Percentiles rank a stretch among this genome's conserved stretches.
Evolutionary conservation across 164 flowering plant species (phyloP).

Genomic region (Cinnamomum micranthum): DNA sequence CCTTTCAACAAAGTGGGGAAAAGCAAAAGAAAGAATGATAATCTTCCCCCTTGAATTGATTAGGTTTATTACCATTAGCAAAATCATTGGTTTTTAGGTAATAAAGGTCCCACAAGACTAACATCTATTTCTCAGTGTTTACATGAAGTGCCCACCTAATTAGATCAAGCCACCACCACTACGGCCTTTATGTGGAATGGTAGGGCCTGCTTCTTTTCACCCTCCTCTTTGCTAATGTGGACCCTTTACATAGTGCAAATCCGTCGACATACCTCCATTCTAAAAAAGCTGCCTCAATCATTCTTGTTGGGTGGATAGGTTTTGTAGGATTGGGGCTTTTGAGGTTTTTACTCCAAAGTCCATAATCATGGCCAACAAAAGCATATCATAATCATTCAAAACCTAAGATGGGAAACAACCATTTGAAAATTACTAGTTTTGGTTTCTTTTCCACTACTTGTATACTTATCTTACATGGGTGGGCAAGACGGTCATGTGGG

Average conservation of each 20-base stretch:
- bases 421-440: constrained; percentile 13
- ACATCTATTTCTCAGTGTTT: not conserved
- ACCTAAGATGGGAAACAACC: constrained; percentile 13
- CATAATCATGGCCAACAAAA: constrained; percentile 10
- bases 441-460: too few species aligned
- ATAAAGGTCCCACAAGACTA: not conserved
- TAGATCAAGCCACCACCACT: constrained; percentile 1
- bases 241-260: not conserved
- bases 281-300: constrained; percentile 9
- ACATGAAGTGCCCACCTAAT: not conserved
- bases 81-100: not conserved
- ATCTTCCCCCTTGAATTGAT: not conserved
- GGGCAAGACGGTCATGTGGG: not conserved
- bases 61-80: not conserved
- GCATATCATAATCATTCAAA: constrained; percentile 19
- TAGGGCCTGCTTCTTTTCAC: constrained; percentile 7
- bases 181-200: not conserved
- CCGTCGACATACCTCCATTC: not conserved
- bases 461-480: too few species aligned
- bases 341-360: constrained; percentile 7
- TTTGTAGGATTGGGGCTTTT: constrained; percentile 8
- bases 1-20: not conserved
- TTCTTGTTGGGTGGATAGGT: constrained; percentile 17
- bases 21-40: not conserved
- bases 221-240: not conserved